Conservation (phyloP, 352 stramenopile genomes). For the Globisporangium middletonii region DNA sequence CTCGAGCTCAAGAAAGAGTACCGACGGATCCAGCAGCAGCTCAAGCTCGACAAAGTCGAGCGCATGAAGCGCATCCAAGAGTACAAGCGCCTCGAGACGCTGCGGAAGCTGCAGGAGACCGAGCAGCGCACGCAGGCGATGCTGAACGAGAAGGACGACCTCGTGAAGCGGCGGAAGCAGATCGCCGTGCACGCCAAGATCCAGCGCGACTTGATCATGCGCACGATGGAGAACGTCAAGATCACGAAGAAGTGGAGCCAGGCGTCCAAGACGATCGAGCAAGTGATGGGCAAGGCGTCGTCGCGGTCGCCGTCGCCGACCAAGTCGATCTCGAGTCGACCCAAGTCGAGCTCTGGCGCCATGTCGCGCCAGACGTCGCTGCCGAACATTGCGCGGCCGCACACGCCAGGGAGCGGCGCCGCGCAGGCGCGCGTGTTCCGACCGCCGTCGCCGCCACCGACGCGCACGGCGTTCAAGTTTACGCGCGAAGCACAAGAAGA, state of each 20-base stretch:
- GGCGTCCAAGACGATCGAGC: slow-evolving; percentile 71
- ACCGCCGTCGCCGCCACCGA: slow-evolving; percentile 56
- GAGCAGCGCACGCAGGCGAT: slow-evolving; percentile 79
- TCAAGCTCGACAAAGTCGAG: slow-evolving; percentile 89
- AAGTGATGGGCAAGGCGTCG: slow-evolving; percentile 46
- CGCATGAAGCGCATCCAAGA: slow-evolving; percentile 89
- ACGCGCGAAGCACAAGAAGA: slow-evolving; percentile 52
- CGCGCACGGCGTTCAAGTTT: slow-evolving; percentile 67
- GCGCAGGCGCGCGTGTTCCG: slow-evolving; percentile 43
- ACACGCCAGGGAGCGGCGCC: slow-evolving; percentile 14
- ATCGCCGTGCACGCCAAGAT: slow-evolving; percentile 82
- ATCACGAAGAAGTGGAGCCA: slow-evolving; percentile 86
- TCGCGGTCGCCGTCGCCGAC: slow-evolving; percentile 35
- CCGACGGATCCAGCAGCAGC: slow-evolving; percentile 64
- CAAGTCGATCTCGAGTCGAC: slow-evolving; percentile 24
- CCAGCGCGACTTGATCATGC: slow-evolving; percentile 84
- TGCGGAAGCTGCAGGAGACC: slow-evolving; percentile 81
- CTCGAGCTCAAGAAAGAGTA: slow-evolving; percentile 84
- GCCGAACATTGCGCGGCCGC: slow-evolving; percentile 24
- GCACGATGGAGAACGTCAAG: slow-evolving; percentile 86
- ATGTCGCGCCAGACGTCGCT: slow-evolving; percentile 36
- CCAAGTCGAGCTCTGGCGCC: slow-evolving; percentile 47
- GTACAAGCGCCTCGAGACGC: slow-evolving; percentile 87
- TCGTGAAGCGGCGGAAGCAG: slow-evolving; percentile 75
- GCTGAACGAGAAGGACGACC: slow-evolving; percentile 61